Conservation (phyloP, 306 rosid genomes). For the Sicyos baderoa region DNA sequence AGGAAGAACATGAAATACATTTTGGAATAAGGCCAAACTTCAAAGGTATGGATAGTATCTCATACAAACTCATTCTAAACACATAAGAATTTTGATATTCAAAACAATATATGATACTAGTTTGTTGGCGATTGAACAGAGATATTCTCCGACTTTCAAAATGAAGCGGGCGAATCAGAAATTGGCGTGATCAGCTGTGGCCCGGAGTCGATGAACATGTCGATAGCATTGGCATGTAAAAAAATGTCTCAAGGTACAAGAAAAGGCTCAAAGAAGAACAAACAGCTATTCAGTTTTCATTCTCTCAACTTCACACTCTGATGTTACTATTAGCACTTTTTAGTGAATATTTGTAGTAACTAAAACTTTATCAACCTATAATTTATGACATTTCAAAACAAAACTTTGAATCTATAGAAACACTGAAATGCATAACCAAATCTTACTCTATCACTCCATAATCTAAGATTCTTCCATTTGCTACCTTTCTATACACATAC, state of each 20-base stretch:
- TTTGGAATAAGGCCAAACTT: constrained; percentile 73
- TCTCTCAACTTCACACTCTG: constrained; percentile 74
- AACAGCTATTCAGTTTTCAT: constrained; percentile 50
- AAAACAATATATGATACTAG: constrained; percentile 1
- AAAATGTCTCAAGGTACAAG: constrained; percentile 33
- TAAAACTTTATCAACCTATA: background rate
- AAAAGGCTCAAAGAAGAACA: constrained; percentile 31
- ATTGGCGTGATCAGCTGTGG: constrained; percentile 75
- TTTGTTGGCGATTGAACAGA: constrained; percentile 33
- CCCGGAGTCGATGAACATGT: constrained; percentile 68
- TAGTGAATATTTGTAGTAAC: background rate
- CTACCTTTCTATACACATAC: background rate
- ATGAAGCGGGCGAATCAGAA: constrained; percentile 39
- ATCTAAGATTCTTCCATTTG: background rate
- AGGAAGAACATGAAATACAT: constrained; percentile 68
- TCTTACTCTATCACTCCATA: background rate
- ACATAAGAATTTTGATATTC: background rate
- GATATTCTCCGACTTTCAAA: constrained; percentile 38
- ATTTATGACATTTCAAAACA: background rate
- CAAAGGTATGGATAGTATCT: constrained; percentile 34
- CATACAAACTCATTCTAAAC: background rate
- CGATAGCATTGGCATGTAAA: constrained; percentile 47
- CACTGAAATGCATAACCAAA: background rate
- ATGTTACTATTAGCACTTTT: constrained; percentile 1
- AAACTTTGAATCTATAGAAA: background rate